These are phyloP conservation scores for Gastrolobium bilobum DNA, from an alignment of 306 rosid genomes.

Conservation along the genomic window DNA sequence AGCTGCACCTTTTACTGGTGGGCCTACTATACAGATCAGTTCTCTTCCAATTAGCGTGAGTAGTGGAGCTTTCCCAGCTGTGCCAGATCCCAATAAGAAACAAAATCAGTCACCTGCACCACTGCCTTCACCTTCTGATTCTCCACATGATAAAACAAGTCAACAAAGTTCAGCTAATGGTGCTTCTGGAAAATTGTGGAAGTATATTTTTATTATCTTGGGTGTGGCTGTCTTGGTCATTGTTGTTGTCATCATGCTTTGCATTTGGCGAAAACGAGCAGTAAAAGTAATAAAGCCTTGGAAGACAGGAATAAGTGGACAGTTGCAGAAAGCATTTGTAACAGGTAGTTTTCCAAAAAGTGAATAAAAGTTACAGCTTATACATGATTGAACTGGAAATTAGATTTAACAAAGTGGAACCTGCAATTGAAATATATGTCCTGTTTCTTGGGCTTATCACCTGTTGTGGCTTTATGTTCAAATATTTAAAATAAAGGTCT, in stretches of 20 bases:
- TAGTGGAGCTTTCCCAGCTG: constrained; percentile 88
- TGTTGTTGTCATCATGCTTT: constrained; percentile 57
- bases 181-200: constrained; percentile 60
- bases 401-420: constrained; percentile 29
- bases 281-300: constrained; percentile 82
- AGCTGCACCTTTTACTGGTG: constrained; percentile 67
- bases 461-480: neutral
- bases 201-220: constrained; percentile 53
- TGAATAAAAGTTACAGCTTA: neutral
- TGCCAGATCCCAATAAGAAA: constrained; percentile 55
- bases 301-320: constrained; percentile 97
- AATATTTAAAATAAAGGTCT: constrained; percentile 8
- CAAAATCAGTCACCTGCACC: constrained; percentile 51
- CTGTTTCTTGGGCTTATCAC: constrained; percentile 21
- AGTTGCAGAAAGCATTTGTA: constrained; percentile 95
- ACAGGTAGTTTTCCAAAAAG: constrained; percentile 67
- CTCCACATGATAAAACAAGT: constrained; percentile 27
- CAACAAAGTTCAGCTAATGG: constrained; percentile 44
- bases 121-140: constrained; percentile 42
- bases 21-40: constrained; percentile 52
- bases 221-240: constrained; percentile 58
- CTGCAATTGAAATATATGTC: neutral
- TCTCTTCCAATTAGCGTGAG: constrained; percentile 69
- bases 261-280: constrained; percentile 71
- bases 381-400: neutral